These are phyloP conservation scores for Heliosperma pusillum DNA, from an alignment of 148 eudicot species.

Conservation along the genomic window DNA sequence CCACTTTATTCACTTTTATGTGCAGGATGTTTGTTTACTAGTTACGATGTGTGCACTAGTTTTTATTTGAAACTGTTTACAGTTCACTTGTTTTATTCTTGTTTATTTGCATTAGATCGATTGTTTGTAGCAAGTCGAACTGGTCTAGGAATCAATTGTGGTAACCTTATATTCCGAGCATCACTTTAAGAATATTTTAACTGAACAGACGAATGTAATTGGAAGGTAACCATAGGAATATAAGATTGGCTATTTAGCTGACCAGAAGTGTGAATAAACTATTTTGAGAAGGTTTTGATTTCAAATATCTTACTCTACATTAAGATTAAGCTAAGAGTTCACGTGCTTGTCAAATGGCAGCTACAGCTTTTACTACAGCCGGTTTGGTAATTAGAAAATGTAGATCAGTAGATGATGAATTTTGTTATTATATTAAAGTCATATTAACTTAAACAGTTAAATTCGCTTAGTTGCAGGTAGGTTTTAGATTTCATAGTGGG, in stretches of 20 bases:
- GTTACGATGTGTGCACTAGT: slow-evolving; percentile 17
- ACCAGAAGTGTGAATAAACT: slow-evolving; percentile 8
- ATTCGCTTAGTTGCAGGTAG: neutral
- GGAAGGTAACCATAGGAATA: slow-evolving; percentile 9
- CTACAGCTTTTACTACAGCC: neutral
- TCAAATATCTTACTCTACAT: slow-evolving; percentile 13
- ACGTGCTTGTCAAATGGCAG: slow-evolving; percentile 19
- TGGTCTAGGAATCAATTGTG: neutral
- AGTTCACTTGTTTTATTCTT: neutral
- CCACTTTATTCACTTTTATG: slow-evolving; percentile 19
- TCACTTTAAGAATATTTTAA: slow-evolving; percentile 6
- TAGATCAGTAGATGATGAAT: neutral
- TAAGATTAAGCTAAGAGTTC: slow-evolving; percentile 18
- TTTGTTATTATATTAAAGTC: neutral
- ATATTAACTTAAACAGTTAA: neutral
- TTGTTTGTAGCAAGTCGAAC: neutral
- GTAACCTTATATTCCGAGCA: neutral
- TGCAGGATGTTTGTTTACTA: slow-evolving; percentile 19
- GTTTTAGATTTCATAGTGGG: neutral
- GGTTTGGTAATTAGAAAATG: slow-evolving; percentile 4
- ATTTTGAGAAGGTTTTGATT: neutral
- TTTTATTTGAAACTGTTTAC: neutral
- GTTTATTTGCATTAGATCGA: neutral
- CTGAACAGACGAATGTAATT: neutral
- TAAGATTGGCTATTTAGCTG: slow-evolving; percentile 19